Conservation (phyloP, 805 yeast species). For the Isabelozyma rhagii region DNA sequence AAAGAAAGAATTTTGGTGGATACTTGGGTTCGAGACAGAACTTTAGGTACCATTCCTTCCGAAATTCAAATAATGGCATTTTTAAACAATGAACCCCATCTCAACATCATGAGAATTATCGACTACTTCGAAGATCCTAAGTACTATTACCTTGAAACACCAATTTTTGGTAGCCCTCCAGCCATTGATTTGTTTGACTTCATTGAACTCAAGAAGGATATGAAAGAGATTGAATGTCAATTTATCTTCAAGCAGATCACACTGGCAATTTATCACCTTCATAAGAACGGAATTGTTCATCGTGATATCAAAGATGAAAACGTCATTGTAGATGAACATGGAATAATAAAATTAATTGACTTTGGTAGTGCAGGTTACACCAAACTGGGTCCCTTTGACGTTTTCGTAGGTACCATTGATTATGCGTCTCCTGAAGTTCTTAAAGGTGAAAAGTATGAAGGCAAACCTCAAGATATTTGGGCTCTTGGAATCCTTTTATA, state of each 20-base stretch:
- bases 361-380: slow-evolving; percentile 94
- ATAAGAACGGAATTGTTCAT: slow-evolving; percentile 83
- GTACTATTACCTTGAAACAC: slow-evolving; percentile 87
- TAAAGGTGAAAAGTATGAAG: slow-evolving; percentile 83
- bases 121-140: slow-evolving; percentile 92
- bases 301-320: slow-evolving; percentile 96
- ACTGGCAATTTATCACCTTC: slow-evolving; percentile 77
- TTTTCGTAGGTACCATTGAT: slow-evolving; percentile 95
- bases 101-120: slow-evolving; percentile 77
- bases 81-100: slow-evolving; percentile 75
- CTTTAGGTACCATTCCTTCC: slow-evolving; percentile 90
- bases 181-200: slow-evolving; percentile 91
- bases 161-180: slow-evolving; percentile 85
- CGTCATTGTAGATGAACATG: slow-evolving; percentile 79
- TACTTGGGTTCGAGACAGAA: slow-evolving; percentile 94
- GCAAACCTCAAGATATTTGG: slow-evolving; percentile 96
- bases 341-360: slow-evolving; percentile 82
- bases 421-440: slow-evolving; percentile 97
- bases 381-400: slow-evolving; percentile 91
- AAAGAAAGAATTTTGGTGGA: slow-evolving; percentile 93
- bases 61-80: slow-evolving; percentile 91
- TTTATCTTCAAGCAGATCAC: slow-evolving; percentile 77
- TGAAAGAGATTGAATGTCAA: slow-evolving; percentile 77
- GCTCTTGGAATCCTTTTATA: slow-evolving; percentile 89
- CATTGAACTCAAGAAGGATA: slow-evolving; percentile 79